A percentile compares a stretch with the other conserved stretches of the same genome.
Evolutionary conservation across 257 asterid genomes (phyloP).

Genomic region (Dorcoceras hygrometricum): DNA sequence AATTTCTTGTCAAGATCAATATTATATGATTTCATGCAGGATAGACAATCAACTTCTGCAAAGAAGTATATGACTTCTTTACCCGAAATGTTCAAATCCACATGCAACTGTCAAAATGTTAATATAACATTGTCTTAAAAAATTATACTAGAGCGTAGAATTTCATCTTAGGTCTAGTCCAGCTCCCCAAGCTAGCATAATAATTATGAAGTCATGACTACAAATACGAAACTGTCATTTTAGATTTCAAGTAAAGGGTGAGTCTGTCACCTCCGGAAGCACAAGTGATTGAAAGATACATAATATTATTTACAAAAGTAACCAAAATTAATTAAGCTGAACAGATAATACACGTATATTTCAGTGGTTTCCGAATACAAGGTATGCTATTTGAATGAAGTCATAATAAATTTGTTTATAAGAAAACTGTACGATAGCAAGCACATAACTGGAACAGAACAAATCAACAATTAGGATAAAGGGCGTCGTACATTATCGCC

Average conservation of each 20-base stretch:
- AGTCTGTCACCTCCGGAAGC: too few relatives aligned
- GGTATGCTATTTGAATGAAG: not conserved
- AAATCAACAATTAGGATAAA: not conserved
- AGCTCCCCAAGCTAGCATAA: not conserved
- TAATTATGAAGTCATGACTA: not conserved
- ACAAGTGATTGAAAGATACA: too few relatives aligned
- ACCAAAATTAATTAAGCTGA: too few relatives aligned
- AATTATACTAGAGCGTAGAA: not conserved
- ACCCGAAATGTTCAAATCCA: not conserved
- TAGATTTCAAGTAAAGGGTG: too few relatives aligned
- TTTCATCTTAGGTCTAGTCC: not conserved
- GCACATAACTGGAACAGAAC: not conserved
- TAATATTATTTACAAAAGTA: too few relatives aligned
- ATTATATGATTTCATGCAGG: too few relatives aligned
- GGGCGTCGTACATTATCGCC: constrained; percentile 51
- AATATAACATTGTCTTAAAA: not conserved
- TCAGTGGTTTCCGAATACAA: not conserved
- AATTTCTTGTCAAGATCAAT: too few relatives aligned
- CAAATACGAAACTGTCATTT: too few relatives aligned
- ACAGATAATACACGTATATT: too few relatives aligned
- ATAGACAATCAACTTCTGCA: not conserved
- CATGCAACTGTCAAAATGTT: not conserved
- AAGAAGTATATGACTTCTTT: not conserved
- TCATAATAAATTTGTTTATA: not conserved
- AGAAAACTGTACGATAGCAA: not conserved